phyloP scores from a whole-genome alignment of 192 early-diverging fungal genomes.

The Thoreauomyces humboldtii region DNA sequence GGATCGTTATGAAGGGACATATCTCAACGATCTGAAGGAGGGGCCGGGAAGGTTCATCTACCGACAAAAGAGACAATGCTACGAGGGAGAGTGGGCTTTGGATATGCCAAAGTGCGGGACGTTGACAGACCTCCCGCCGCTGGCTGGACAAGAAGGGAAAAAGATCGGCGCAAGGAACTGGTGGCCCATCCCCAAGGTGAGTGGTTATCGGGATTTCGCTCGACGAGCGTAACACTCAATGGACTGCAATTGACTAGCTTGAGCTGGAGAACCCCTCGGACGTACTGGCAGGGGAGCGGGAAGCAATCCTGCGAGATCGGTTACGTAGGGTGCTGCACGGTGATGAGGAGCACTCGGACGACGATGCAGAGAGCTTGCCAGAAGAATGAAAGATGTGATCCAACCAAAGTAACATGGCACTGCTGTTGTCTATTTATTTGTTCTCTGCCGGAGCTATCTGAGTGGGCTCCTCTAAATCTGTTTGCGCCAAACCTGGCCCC shows the following conservation, averaged over 20 bases:
- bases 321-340: conserved; percentile 30
- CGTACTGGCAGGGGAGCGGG: conserved; percentile 30
- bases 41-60: conserved; percentile 61
- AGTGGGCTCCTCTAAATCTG: no score
- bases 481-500: no score
- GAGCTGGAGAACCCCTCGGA: conserved; percentile 33
- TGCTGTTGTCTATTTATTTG: no score
- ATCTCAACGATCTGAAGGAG: conserved; percentile 59
- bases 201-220: not conserved
- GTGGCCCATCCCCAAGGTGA: conserved; percentile 48
- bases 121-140: conserved; percentile 44
- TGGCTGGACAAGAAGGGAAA: conserved; percentile 31
- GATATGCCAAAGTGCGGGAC: conserved; percentile 59
- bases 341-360: not conserved
- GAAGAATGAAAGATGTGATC: not conserved
- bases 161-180: conserved; percentile 14
- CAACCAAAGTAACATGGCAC: no score
- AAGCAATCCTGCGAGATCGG: conserved; percentile 36
- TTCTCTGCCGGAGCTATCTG: no score
- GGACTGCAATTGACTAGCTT: conserved; percentile 31
- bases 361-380: not conserved
- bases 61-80: conserved; percentile 49
- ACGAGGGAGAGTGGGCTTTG: conserved; percentile 59
- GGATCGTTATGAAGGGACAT: conserved; percentile 62
- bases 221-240: no score